These are phyloP conservation scores for Emergomyces orientalis DNA, from an alignment of 2,329 filamentous ascomycete genomes.

Conservation along the genomic window DNA sequence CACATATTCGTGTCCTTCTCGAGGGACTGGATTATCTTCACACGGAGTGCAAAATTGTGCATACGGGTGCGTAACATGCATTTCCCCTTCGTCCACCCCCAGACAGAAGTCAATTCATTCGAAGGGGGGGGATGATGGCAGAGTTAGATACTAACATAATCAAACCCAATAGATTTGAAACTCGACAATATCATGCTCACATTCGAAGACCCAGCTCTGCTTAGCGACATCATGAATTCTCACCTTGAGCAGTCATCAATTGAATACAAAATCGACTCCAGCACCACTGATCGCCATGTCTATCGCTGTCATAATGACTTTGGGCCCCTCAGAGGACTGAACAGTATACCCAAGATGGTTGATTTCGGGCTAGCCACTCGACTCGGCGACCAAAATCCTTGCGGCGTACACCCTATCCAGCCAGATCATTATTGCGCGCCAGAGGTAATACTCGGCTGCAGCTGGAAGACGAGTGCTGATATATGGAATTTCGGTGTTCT, in stretches of 20 bases:
- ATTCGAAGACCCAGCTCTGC: constrained; percentile 11
- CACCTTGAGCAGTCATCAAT: constrained; percentile 9
- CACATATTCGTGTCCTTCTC: constrained; percentile 26
- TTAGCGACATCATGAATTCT: constrained; percentile 6
- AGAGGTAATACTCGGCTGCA: constrained; percentile 24
- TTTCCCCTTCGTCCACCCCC: neutral
- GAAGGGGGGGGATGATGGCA: neutral
- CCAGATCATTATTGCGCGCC: constrained; percentile 22
- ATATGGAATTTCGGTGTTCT: constrained; percentile 29
- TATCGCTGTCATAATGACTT: constrained; percentile 21
- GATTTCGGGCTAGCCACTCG: constrained; percentile 18
- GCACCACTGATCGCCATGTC: constrained; percentile 12
- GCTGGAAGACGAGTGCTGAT: constrained; percentile 11
- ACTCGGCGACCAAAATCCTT: constrained; percentile 29
- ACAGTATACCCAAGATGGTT: constrained; percentile 15
- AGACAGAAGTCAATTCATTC: neutral
- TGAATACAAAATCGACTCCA: constrained; percentile 13
- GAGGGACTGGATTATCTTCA: constrained; percentile 33
- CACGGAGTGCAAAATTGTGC: constrained; percentile 29
- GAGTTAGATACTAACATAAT: neutral
- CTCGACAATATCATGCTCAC: constrained; percentile 14
- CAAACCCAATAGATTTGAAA: constrained; percentile 10
- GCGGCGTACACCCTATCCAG: constrained; percentile 26
- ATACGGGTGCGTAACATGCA: constrained; percentile 25
- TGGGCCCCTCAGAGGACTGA: constrained; percentile 16